Evolutionary conservation across 2,329 filamentous ascomycete genomes (phyloP), one percentile per base, ranked within the genome.

Genomic region (Colletotrichum simmondsii): DNA sequence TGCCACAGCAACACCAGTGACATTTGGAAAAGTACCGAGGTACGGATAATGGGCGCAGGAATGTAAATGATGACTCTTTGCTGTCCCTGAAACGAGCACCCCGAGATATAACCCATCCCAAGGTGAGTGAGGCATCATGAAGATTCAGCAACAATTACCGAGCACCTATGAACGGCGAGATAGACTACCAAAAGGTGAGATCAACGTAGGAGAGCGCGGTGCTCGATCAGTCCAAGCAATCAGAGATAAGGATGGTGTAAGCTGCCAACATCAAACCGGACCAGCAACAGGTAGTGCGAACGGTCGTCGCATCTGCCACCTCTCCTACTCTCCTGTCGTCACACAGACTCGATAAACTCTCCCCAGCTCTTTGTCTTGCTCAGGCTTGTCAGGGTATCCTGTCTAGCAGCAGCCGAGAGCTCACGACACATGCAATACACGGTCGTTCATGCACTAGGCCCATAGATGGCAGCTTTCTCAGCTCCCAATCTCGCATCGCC

Each of bases 241-340:
- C n/a, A 58, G 28, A 54, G 37, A 69, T 52, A 52, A 49, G 60
- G 28, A 42, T 65, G 30, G 60, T 56, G 67, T 28, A 52, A 37
- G 52, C 59, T 24, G 64, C 57, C 46, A 53, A 68, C 65, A 68
- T 62, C 46, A 49, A 69, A 52, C 52, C 19, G 35, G 60, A 65
- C 67, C 60, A 69, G 61, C 52, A 64, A 57, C 66, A 64, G 56
- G 28, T 26, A 63, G 59, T 30, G 52, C 60, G 35, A 64, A 64
- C 26, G 52, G 49, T 19, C 59, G 52, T 49, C 32, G 49, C 59
- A 30, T 49, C 42, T 49, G 66, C 35, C 35, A 19, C 32, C 26
- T 64, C 26, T 26, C 49, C 60, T 26, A 22, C 42, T 49, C 16
- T 49, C 42, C 19, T 19, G 42, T 32, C 12, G 37, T 61, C 59